Evolutionary conservation across 2,329 filamentous ascomycete species (phyloP), one percentile per base, ranked within the genome.

Genomic region (Trichophyton rubrum): DNA sequence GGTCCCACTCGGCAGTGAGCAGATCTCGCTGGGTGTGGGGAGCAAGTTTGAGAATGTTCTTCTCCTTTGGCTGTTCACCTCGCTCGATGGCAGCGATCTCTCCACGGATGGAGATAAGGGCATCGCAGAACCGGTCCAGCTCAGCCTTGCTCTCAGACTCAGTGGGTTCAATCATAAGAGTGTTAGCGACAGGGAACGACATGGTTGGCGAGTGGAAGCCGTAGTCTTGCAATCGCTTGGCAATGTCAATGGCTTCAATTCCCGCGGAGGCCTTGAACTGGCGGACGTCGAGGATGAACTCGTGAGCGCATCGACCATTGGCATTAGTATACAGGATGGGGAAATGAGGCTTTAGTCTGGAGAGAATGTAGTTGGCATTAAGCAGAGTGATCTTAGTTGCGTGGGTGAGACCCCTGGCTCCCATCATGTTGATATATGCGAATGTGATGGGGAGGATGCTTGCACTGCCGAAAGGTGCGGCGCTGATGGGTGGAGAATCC

Each of bases 191-290:
- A 1, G 92, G 92, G 89, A 89, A 96, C 72, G 86, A 90, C 92
- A 97, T 96, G 59, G 92, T 97, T 0, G 92, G 92, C 1, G 91
- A 89, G 74, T 97, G 92, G 83, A 97, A 97, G 47, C 92, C 92
- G 72, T 95, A 97, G 72, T 97, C 92, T 75, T 96, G 91, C 20
- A 97, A 84, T 64, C 92, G 89, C 81, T 97, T 97, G 69, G 92
- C 92, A 65, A 97, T 88, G 70, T 97, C 92, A 67, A 96, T 93
- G 33, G 88, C 92, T 76, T 96, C 91, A 67, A 97, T 78, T 27
- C 89, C 90, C 5, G 87, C 84, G 0, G 85, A 84, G 59, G 91
- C 87, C 71, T 89, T 88, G 80, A 96, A 96, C 24, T 84, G 82
- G 22, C 92, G 88, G 4, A 86, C 83, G 68, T 97, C 92, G 38